Evolutionary conservation across 164 flowering plant genomes (phyloP).

Genomic region (Umbellularia californica): DNA sequence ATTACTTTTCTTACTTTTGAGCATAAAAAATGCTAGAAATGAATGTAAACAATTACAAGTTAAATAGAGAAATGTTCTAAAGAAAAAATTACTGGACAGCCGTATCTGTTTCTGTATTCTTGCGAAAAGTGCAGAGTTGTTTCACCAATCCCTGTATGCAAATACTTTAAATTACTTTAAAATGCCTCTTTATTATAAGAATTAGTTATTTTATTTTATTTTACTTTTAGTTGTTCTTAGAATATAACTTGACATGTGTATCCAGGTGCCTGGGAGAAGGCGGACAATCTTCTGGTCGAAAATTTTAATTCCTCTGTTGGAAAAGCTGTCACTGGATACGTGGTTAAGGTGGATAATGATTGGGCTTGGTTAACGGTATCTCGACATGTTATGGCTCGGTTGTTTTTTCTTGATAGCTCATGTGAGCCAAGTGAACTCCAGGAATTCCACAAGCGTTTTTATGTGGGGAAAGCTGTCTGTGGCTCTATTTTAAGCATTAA

Average conservation of each 20-base stretch:
- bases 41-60: too few relatives aligned
- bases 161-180: neutral
- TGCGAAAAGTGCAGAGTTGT: too few relatives aligned
- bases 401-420: slow-evolving; percentile 75
- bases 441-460: slow-evolving; percentile 55
- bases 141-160: neutral
- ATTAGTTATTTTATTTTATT: neutral
- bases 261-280: slow-evolving; percentile 35
- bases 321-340: slow-evolving; percentile 65
- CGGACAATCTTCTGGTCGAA: slow-evolving; percentile 20
- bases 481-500: slow-evolving; percentile 52
- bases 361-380: slow-evolving; percentile 82
- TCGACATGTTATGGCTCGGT: slow-evolving; percentile 55
- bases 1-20: too few relatives aligned
- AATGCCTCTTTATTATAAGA: neutral
- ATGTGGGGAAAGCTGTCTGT: slow-evolving; percentile 58
- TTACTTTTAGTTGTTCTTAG: too few relatives aligned
- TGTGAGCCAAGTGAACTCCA: slow-evolving; percentile 67
- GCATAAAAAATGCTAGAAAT: too few relatives aligned
- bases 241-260: slow-evolving; percentile 5
- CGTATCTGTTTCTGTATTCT: too few relatives aligned
- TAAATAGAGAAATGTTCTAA: too few relatives aligned
- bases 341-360: slow-evolving; percentile 68
- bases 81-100: too few relatives aligned
- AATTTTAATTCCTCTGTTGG: slow-evolving; percentile 45